Evolutionary conservation across 2,329 filamentous ascomycete species (phyloP).

Genomic region (Atkinsonella texensis): DNA sequence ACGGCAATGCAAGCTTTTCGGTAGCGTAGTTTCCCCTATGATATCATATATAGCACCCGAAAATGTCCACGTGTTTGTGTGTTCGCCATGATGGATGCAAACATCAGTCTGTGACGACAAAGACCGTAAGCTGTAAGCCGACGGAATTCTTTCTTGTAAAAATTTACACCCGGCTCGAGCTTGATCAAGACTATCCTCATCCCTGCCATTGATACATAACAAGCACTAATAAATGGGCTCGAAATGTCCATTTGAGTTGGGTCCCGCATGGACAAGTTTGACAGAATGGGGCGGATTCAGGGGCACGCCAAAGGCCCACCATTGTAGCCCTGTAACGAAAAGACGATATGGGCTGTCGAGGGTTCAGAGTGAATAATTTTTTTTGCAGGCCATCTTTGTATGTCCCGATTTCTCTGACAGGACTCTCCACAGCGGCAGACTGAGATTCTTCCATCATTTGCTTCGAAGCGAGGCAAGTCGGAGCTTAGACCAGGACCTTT

Average conservation of each 20-base stretch:
- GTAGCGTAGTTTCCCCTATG: too few species aligned
- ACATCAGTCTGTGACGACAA: too few species aligned
- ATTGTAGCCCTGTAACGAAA: background rate
- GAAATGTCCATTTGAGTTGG: background rate
- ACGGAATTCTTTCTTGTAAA: too few species aligned
- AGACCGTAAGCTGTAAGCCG: too few species aligned
- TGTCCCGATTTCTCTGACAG: background rate
- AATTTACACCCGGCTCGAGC: background rate
- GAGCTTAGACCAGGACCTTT: background rate
- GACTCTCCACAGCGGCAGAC: conserved; percentile 1
- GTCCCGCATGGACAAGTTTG: background rate
- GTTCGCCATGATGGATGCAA: too few species aligned
- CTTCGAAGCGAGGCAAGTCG: background rate
- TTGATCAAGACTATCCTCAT: background rate
- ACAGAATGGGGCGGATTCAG: background rate
- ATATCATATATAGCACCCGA: too few species aligned
- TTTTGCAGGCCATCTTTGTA: background rate
- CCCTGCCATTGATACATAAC: too few species aligned
- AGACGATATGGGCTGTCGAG: background rate
- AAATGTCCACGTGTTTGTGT: too few species aligned
- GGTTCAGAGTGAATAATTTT: background rate
- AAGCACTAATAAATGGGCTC: background rate
- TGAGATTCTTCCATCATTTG: background rate
- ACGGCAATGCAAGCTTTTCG: too few species aligned
- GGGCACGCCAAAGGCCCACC: background rate